Evolutionary conservation across 805 yeast species (phyloP).

Genomic region (Yarrowia porcina): DNA sequence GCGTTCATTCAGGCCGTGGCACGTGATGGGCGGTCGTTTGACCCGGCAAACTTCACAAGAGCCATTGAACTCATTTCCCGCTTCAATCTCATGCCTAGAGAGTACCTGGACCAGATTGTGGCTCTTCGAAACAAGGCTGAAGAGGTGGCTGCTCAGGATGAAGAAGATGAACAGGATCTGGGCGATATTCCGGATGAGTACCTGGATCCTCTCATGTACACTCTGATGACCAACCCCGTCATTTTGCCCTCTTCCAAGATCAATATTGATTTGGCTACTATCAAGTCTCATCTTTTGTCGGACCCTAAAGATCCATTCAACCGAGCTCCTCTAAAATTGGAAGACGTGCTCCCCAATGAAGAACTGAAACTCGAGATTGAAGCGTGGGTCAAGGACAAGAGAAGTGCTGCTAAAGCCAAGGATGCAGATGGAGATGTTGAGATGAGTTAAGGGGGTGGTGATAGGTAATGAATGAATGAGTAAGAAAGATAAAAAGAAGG

Average conservation of each 20-base stretch:
- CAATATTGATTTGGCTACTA: slow-evolving; percentile 83
- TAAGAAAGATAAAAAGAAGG: too few species aligned
- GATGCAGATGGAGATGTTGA: slow-evolving; percentile 11
- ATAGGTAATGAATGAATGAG: too few species aligned
- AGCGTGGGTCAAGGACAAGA: slow-evolving; percentile 2
- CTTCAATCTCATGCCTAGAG: slow-evolving; percentile 53
- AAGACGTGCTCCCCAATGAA: slow-evolving; percentile 77
- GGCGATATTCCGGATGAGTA: slow-evolving; percentile 97
- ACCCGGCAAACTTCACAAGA: slow-evolving; percentile 58
- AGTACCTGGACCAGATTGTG: slow-evolving; percentile 50
- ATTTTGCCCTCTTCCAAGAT: slow-evolving; percentile 84
- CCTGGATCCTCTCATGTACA: slow-evolving; percentile 94
- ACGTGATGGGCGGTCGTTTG: slow-evolving; percentile 87
- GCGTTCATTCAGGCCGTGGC: slow-evolving; percentile 79
- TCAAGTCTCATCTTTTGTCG: slow-evolving; percentile 87
- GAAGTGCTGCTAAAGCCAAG: not conserved
- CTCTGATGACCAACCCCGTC: slow-evolving; percentile 95
- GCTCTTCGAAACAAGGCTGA: slow-evolving; percentile 68
- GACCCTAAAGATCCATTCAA: slow-evolving; percentile 98
- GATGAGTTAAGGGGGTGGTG: too few species aligned
- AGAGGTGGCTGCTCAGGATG: slow-evolving; percentile 45
- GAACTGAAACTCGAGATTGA: slow-evolving; percentile 50
- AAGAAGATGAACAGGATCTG: slow-evolving; percentile 75
- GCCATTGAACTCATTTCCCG: slow-evolving; percentile 65
- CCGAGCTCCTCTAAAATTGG: slow-evolving; percentile 83